These are phyloP conservation scores for Pichia thaimueangensis DNA, from an alignment of 805 yeast species.

Conservation along the genomic window DNA sequence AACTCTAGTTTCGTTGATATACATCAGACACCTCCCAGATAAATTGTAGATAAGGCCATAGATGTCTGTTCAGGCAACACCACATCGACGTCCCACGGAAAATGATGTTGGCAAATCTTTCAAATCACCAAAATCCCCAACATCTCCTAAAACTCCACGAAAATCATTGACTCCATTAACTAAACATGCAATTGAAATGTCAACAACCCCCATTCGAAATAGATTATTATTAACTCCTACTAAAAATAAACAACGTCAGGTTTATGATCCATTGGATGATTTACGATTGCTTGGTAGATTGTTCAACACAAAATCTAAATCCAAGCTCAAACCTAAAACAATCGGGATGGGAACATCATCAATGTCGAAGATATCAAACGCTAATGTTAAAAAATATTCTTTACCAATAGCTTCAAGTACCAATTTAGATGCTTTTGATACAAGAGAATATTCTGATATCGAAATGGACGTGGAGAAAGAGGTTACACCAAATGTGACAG, in stretches of 20 bases:
- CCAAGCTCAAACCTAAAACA: neutral
- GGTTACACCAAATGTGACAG: too few species aligned
- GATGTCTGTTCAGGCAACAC: conserved; percentile 15
- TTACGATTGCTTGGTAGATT: conserved; percentile 26
- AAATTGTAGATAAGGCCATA: neutral
- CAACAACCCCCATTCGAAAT: conserved; percentile 27
- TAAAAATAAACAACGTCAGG: conserved; percentile 16
- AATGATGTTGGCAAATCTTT: neutral
- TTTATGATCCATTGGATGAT: conserved; percentile 30
- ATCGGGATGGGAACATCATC: neutral
- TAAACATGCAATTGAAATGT: conserved; percentile 25
- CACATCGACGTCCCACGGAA: conserved; percentile 15
- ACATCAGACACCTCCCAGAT: too few species aligned
- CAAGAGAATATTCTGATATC: too few species aligned
- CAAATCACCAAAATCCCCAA: conserved; percentile 4
- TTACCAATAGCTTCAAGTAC: too few species aligned
- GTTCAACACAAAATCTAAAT: conserved; percentile 20
- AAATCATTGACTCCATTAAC: conserved; percentile 31
- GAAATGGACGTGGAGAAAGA: too few species aligned
- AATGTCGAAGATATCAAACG: too few species aligned
- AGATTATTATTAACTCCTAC: conserved; percentile 26
- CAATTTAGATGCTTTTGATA: too few species aligned
- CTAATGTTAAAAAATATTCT: too few species aligned
- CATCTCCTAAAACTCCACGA: conserved; percentile 19
- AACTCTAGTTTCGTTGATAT: too few species aligned